Evolutionary conservation across 78 protist species (phyloP).

Genomic region (Dictyostelium firmibasis): DNA sequence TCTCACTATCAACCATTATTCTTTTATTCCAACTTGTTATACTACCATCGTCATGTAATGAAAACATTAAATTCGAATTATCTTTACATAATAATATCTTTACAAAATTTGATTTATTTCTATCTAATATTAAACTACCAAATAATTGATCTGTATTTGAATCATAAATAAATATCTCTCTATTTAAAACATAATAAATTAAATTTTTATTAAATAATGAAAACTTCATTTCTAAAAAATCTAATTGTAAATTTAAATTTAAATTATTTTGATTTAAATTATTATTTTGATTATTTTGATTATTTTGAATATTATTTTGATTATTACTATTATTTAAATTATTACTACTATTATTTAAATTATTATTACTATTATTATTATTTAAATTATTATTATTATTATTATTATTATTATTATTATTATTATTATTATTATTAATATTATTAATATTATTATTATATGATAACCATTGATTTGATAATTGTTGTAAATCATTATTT

Average conservation of each 20-base stretch:
- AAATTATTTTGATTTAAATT: not conserved
- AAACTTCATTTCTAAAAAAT: conserved; percentile 30
- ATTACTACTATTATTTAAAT: not conserved
- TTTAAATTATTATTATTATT: not conserved
- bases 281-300: not conserved
- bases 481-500: not conserved
- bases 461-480: not conserved
- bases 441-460: not conserved
- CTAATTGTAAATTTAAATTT: not conserved
- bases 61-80: conserved; percentile 62
- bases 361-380: not conserved
- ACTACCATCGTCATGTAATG: conserved; percentile 61
- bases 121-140: conserved; percentile 31
- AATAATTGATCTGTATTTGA: conserved; percentile 28
- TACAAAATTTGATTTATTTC: conserved; percentile 32
- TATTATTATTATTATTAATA: not conserved
- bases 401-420: not conserved
- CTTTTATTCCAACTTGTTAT: conserved; percentile 48
- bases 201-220: conserved; percentile 28
- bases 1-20: not conserved
- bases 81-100: conserved; percentile 37
- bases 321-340: not conserved
- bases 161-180: conserved; percentile 52
- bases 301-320: not conserved
- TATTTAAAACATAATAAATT: conserved; percentile 11